A percentile compares a stretch with the other conserved stretches of the same genome.
Conservation (phyloP, 2,329 filamentous ascomycete species). For the Exophiala oligosperma region DNA sequence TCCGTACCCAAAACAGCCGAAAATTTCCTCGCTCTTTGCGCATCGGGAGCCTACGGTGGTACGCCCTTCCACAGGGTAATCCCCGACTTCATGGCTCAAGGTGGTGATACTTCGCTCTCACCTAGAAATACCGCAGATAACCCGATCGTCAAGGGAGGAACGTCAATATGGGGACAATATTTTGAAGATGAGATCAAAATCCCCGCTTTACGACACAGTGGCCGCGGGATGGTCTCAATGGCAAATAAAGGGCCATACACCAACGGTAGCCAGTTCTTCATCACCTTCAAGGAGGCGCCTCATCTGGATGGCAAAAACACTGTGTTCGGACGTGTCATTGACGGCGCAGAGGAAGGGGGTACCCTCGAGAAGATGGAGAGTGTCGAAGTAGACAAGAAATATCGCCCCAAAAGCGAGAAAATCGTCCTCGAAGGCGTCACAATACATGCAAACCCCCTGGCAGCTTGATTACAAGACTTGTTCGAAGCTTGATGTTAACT, state of each 20-base stretch:
- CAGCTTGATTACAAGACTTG: conserved; percentile 45
- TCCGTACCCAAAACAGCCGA: conserved; percentile 90
- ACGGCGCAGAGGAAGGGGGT: conserved; percentile 45
- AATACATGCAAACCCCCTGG: conserved; percentile 66
- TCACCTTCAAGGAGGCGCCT: conserved; percentile 60
- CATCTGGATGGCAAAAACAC: conserved; percentile 68
- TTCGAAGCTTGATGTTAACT: background rate
- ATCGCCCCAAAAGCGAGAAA: conserved; percentile 52
- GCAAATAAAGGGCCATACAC: conserved; percentile 56
- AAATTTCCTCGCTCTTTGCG: conserved; percentile 68
- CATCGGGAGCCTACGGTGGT: conserved; percentile 59
- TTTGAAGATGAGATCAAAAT: conserved; percentile 64
- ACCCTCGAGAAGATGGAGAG: conserved; percentile 59
- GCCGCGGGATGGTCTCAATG: conserved; percentile 60
- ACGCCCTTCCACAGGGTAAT: conserved; percentile 65
- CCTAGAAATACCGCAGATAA: conserved; percentile 39
- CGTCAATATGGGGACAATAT: conserved; percentile 55
- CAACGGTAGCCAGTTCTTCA: conserved; percentile 65
- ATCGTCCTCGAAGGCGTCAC: conserved; percentile 58
- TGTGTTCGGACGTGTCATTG: conserved; percentile 63
- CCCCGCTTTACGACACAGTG: conserved; percentile 58
- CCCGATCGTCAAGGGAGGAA: conserved; percentile 56
- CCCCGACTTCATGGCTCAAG: conserved; percentile 64
- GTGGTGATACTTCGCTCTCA: conserved; percentile 54
- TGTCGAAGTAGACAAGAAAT: conserved; percentile 63